Percentiles rank a stretch among this genome's conserved stretches.
These are phyloP conservation scores for Vairimorpha ceranae DNA, from an alignment of 371 early-diverging fungal species.

Conservation along the genomic window DNA sequence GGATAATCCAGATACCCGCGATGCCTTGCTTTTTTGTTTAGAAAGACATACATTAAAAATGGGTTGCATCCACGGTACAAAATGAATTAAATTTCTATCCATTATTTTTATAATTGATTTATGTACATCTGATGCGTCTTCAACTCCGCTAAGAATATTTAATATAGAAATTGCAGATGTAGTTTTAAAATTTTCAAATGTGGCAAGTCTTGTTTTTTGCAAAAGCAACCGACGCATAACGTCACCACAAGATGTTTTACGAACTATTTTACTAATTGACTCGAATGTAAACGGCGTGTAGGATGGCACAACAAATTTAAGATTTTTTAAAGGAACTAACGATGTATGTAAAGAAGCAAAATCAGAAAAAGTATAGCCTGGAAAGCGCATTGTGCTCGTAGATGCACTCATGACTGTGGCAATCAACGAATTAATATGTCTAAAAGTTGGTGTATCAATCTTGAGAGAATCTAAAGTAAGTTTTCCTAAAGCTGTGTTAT, in stretches of 20 bases:
- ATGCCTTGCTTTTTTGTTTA: conserved; percentile 69
- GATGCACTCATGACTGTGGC: conserved; percentile 90
- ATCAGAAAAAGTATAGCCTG: conserved; percentile 96
- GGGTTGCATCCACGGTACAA: conserved; percentile 98
- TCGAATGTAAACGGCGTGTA: conserved; percentile 83
- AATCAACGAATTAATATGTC: conserved; percentile 86
- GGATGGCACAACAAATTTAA: conserved; percentile 83
- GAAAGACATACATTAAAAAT: conserved; percentile 76
- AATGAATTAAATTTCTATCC: conserved; percentile 80
- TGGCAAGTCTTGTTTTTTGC: conserved; percentile 53
- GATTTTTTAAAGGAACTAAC: conserved; percentile 82
- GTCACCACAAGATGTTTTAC: conserved; percentile 56
- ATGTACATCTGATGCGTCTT: conserved; percentile 66
- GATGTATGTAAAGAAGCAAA: conserved; percentile 81
- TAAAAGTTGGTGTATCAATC: conserved; percentile 80
- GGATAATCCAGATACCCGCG: conserved; percentile 89
- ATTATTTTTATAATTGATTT: conserved; percentile 85
- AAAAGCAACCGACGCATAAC: conserved; percentile 61
- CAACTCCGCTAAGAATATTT: conserved; percentile 67
- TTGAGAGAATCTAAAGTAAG: conserved; percentile 84
- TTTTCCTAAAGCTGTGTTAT: conserved; percentile 67
- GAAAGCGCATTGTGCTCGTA: conserved; percentile 92
- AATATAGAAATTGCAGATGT: conserved; percentile 67
- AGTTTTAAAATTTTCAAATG: conserved; percentile 48
- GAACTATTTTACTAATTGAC: conserved; percentile 23